Evolutionary conservation across 2,329 filamentous ascomycete genomes (phyloP).

Genomic region (Penicillium olsonii): DNA sequence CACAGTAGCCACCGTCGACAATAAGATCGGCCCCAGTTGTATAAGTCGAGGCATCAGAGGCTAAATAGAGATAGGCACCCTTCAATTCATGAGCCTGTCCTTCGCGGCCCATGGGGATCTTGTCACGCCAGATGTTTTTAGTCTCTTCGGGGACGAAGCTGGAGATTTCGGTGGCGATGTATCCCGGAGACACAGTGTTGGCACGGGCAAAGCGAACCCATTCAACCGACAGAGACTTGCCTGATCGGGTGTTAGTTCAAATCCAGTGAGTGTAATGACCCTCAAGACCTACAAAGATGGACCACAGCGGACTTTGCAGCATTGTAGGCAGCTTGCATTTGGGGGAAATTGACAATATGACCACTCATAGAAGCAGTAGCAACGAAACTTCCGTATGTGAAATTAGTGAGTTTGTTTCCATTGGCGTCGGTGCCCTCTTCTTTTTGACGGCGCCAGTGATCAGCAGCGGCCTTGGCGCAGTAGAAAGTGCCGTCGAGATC

Average conservation of each 20-base stretch:
- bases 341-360: slow-evolving; percentile 75
- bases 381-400: slow-evolving; percentile 69
- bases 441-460: slow-evolving; percentile 71
- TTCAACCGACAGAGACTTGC: slow-evolving; percentile 71
- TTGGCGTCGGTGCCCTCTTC: slow-evolving; percentile 64
- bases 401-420: slow-evolving; percentile 63
- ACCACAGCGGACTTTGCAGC: slow-evolving; percentile 66
- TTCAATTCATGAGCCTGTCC: slow-evolving; percentile 75
- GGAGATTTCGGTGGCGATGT: slow-evolving; percentile 73
- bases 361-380: slow-evolving; percentile 78
- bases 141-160: slow-evolving; percentile 65
- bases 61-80: slow-evolving; percentile 78
- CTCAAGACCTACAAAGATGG: slow-evolving; percentile 44
- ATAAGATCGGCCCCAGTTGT: slow-evolving; percentile 74
- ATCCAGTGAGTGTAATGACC: background rate
- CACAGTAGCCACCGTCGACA: slow-evolving; percentile 71
- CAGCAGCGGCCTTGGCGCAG: slow-evolving; percentile 69
- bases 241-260: slow-evolving; percentile 37
- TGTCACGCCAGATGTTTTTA: slow-evolving; percentile 73
- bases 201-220: slow-evolving; percentile 74
- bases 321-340: slow-evolving; percentile 73
- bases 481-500: slow-evolving; percentile 79
- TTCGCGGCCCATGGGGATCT: slow-evolving; percentile 78
- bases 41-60: slow-evolving; percentile 79
- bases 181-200: slow-evolving; percentile 74